phyloP scores from a whole-genome alignment of 225 moss, liverwort and hornwort species.

The Pseudisothecium myosuroides region DNA sequence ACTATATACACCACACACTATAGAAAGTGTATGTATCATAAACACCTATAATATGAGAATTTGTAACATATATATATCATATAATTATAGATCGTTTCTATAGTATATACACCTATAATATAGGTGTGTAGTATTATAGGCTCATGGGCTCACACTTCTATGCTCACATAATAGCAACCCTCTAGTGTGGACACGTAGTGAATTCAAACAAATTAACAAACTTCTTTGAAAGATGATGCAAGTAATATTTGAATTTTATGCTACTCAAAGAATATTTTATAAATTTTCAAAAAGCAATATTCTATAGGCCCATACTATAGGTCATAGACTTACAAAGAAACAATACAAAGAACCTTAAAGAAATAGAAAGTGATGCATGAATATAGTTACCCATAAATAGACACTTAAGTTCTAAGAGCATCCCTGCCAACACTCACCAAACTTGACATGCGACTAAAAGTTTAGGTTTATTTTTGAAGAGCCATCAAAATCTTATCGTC shows the following conservation, averaged over 20 bases:
- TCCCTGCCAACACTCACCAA: rapidly evolving
- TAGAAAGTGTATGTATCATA: no score
- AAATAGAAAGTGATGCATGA: background rate
- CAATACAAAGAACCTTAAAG: background rate
- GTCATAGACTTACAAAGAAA: rapidly evolving
- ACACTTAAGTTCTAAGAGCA: rapidly evolving
- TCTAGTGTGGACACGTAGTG: rapidly evolving
- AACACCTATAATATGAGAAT: no score
- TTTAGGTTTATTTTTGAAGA: background rate
- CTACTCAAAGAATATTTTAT: rapidly evolving
- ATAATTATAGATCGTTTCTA: no score
- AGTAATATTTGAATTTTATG: background rate
- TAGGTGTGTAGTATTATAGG: no score
- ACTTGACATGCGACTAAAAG: rapidly evolving
- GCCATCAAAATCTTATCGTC: rapidly evolving
- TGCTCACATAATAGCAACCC: no score
- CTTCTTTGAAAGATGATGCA: background rate
- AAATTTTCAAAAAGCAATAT: background rate
- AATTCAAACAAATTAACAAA: background rate
- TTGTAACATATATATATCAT: no score
- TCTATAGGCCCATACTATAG: background rate
- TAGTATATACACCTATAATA: no score
- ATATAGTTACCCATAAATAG: rapidly evolving
- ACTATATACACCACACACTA: no score
- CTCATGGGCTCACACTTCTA: no score